These are phyloP conservation scores for Beauveria rudraprayagi DNA, from an alignment of 2,329 filamentous ascomycete genomes.

Conservation along the genomic window DNA sequence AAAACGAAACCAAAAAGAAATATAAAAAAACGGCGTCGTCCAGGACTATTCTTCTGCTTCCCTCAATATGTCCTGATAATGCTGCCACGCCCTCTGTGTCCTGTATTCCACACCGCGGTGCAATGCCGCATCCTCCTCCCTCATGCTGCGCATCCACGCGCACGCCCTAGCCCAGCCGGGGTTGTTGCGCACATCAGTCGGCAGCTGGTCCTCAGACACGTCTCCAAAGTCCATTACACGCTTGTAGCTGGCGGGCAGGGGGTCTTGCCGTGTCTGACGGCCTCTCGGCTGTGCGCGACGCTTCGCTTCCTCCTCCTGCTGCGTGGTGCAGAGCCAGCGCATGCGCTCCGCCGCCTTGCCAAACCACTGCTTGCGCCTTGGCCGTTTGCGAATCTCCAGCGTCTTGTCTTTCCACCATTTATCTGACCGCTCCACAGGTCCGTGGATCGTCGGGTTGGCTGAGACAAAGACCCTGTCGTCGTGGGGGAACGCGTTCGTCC, in stretches of 20 bases:
- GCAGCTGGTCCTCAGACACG: slow-evolving; percentile 32
- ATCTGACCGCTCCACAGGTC: slow-evolving; percentile 33
- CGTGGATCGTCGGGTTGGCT: slow-evolving; percentile 44
- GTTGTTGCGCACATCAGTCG: slow-evolving; percentile 36
- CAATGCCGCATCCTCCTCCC: not conserved
- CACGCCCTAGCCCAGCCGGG: slow-evolving; percentile 37
- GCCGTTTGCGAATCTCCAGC: slow-evolving; percentile 40
- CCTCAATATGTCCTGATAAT: not conserved
- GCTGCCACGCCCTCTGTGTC: not conserved
- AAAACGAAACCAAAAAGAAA: no score
- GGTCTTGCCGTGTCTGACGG: slow-evolving; percentile 15
- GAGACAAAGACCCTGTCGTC: slow-evolving; percentile 32
- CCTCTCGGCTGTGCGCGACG: not conserved
- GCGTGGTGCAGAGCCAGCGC: slow-evolving; percentile 22
- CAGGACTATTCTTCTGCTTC: not conserved
- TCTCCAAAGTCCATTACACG: slow-evolving; percentile 29
- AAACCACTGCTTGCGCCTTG: slow-evolving; percentile 42
- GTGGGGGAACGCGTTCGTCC: not conserved
- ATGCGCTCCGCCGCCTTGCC: slow-evolving; percentile 35
- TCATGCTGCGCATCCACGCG: slow-evolving; percentile 26
- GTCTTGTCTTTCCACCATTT: slow-evolving; percentile 41
- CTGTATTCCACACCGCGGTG: not conserved
- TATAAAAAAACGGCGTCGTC: no score
- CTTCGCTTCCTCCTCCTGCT: slow-evolving; percentile 14
- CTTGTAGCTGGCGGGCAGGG: slow-evolving; percentile 22